A percentile compares a stretch with the other conserved stretches of the same genome.
These are phyloP conservation scores for Durotheca rogersii DNA, from an alignment of 495 filamentous ascomycete genomes.

Conservation along the genomic window DNA sequence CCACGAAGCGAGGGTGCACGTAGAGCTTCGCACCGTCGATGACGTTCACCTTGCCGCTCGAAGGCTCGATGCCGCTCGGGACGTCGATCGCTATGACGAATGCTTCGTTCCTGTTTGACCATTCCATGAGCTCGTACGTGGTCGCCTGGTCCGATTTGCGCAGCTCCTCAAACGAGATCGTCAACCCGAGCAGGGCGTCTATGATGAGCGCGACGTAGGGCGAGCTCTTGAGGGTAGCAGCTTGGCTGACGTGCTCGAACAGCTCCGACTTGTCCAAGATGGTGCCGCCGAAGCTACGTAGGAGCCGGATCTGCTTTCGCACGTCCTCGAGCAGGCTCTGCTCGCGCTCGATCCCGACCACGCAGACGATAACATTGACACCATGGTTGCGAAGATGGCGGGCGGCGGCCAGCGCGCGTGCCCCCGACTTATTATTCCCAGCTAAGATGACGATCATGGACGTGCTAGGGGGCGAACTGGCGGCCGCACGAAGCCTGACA, in stretches of 20 bases:
- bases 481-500: conserved; percentile 49
- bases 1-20: conserved; percentile 72
- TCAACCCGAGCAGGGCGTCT: conserved; percentile 83
- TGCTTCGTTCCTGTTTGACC: conserved; percentile 80
- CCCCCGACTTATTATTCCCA: conserved; percentile 84
- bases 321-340: conserved; percentile 67
- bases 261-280: conserved; percentile 59
- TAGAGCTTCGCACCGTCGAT: conserved; percentile 70
- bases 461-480: conserved; percentile 41
- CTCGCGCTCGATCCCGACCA: conserved; percentile 74
- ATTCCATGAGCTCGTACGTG: conserved; percentile 79
- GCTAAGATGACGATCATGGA: conserved; percentile 76
- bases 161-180: conserved; percentile 80
- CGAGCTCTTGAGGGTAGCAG: conserved; percentile 24
- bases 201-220: conserved; percentile 70
- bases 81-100: conserved; percentile 80
- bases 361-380: conserved; percentile 72
- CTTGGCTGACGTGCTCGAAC: conserved; percentile 48
- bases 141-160: conserved; percentile 77
- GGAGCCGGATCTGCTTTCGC: conserved; percentile 71
- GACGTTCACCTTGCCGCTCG: conserved; percentile 60
- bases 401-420: conserved; percentile 79
- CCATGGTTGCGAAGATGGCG: conserved; percentile 83
- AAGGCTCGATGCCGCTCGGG: conserved; percentile 81
- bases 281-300: conserved; percentile 72